These are phyloP conservation scores for Begonia peltatifolia DNA, from an alignment of 306 rosid species.

Conservation along the genomic window DNA sequence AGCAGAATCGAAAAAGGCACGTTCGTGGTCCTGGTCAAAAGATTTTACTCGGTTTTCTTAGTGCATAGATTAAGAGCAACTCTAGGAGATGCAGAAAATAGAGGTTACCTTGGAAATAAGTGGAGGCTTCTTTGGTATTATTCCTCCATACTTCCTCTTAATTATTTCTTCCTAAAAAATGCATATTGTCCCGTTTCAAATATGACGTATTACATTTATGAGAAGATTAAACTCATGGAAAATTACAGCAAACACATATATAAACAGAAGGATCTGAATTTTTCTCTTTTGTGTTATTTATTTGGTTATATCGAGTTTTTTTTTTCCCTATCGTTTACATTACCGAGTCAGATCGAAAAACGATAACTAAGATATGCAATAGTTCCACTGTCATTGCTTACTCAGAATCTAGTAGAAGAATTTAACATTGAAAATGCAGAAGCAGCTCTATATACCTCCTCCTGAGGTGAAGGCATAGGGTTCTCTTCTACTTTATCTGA, in stretches of 20 bases:
- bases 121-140: slow-evolving; percentile 82
- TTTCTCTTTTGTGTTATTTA: not conserved
- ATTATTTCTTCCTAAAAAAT: slow-evolving; percentile 56
- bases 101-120: slow-evolving; percentile 75
- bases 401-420: too few relatives aligned
- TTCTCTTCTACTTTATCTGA: slow-evolving; percentile 23
- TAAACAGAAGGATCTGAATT: not conserved
- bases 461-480: slow-evolving; percentile 54
- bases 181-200: slow-evolving; percentile 10
- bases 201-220: not conserved
- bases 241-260: not conserved
- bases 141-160: slow-evolving; percentile 89
- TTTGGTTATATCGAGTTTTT: not conserved
- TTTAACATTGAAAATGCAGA: not conserved
- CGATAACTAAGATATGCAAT: slow-evolving; percentile 1
- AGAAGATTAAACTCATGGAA: not conserved
- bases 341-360: too few relatives aligned
- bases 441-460: slow-evolving; percentile 42
- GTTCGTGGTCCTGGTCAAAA: slow-evolving; percentile 83
- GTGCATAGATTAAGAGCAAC: slow-evolving; percentile 2
- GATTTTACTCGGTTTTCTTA: slow-evolving; percentile 6
- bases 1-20: slow-evolving; percentile 93
- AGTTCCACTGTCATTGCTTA: not conserved
- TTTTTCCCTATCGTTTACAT: too few relatives aligned
- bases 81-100: not conserved